Conservation (phyloP, 1,284 basidiomycete species). For the Rhodotorula sp. region DNA sequence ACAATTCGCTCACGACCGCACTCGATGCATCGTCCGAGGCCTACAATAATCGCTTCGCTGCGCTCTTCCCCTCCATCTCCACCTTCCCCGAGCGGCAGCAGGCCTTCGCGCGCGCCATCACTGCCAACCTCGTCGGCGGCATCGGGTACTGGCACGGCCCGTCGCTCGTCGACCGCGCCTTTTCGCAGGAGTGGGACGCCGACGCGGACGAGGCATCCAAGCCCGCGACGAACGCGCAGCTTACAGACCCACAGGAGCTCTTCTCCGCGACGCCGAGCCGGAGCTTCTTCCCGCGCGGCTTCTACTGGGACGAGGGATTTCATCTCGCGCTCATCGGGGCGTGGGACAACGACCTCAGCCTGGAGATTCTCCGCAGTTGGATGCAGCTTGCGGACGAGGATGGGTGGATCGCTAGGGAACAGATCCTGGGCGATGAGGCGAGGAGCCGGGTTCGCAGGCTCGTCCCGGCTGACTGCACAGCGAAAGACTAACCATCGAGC, state of each 20-base stretch:
- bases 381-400: constrained; percentile 84
- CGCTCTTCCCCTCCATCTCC: constrained; percentile 67
- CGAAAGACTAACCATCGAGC: background rate
- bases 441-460: constrained; percentile 67
- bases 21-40: constrained; percentile 66
- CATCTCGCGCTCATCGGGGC: constrained; percentile 85
- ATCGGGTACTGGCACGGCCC: constrained; percentile 93
- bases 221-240: constrained; percentile 55
- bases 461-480: background rate
- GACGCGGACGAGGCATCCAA: constrained; percentile 56
- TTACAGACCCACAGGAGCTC: constrained; percentile 74
- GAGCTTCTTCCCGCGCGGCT: constrained; percentile 93
- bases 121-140: constrained; percentile 84
- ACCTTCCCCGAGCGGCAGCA: constrained; percentile 55
- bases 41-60: constrained; percentile 69
- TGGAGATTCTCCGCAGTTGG: constrained; percentile 88
- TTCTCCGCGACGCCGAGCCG: constrained; percentile 90
- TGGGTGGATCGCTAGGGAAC: constrained; percentile 93
- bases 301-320: constrained; percentile 98
- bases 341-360: constrained; percentile 87
- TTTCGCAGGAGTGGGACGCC: constrained; percentile 80
- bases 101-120: constrained; percentile 79
- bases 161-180: constrained; percentile 79
- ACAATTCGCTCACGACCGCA: constrained; percentile 60
- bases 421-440: constrained; percentile 93